Conservation (phyloP, 179 eudicot genomes). For the Beta corolliflora region DNA sequence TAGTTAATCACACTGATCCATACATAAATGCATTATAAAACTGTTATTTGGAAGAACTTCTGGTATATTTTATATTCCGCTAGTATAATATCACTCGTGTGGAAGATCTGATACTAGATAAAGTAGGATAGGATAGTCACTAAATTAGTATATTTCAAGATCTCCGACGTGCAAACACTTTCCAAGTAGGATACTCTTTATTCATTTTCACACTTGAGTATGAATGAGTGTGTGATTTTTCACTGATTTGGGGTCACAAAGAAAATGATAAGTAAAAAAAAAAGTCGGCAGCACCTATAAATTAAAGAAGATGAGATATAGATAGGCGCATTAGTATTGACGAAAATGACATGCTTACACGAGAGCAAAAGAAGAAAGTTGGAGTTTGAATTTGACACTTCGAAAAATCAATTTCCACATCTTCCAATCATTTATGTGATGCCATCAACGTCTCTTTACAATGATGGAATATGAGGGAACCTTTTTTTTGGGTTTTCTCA, state of each 20-base stretch:
- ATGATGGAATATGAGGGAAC: slow-evolving; percentile 10
- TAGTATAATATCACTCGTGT: not conserved
- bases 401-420: slow-evolving; percentile 7
- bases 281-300: slow-evolving; percentile 10
- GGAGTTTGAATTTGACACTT: slow-evolving; percentile 9
- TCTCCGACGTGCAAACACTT: slow-evolving; percentile 29
- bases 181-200: slow-evolving; percentile 7
- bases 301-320: not conserved
- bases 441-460: slow-evolving; percentile 6
- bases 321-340: not conserved
- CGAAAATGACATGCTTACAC: slow-evolving; percentile 24
- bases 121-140: not conserved
- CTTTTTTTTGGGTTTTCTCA: not conserved
- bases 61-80: not conserved
- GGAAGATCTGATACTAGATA: slow-evolving; percentile 13
- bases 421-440: slow-evolving; percentile 26
- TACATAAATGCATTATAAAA: not conserved
- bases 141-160: not conserved
- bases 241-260: not conserved
- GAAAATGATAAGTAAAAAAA: too few relatives aligned
- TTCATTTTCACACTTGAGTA: slow-evolving; percentile 4
- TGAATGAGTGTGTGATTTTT: not conserved
- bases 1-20: not conserved
- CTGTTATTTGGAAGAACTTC: not conserved
- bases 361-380: slow-evolving; percentile 13